phyloP scores from a whole-genome alignment of 495 filamentous ascomycete species.

The Xylaria castorea region DNA sequence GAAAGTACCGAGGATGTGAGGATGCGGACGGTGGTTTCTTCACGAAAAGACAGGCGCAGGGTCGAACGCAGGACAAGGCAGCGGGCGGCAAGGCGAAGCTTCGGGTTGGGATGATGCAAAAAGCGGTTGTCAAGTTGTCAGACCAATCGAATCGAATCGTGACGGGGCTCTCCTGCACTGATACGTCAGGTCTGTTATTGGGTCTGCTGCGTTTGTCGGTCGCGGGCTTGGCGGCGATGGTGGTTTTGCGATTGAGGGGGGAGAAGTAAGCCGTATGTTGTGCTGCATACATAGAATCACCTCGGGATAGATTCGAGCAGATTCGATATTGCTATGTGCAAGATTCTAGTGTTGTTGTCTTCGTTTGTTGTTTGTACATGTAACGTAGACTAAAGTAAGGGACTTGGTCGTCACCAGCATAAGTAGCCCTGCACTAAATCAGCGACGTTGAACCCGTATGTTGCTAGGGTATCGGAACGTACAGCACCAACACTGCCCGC shows the following conservation, averaged over 20 bases:
- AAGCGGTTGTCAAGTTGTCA: slow-evolving; percentile 3
- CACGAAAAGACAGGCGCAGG: slow-evolving; percentile 1
- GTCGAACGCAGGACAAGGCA: background rate
- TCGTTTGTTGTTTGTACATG: background rate
- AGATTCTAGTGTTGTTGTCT: background rate
- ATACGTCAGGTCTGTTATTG: slow-evolving; percentile 15
- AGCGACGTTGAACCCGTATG: background rate
- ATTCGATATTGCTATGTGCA: background rate
- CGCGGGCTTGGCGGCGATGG: slow-evolving; percentile 10
- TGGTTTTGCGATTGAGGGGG: background rate
- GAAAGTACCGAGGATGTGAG: background rate
- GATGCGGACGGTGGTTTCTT: background rate
- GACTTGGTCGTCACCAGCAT: background rate
- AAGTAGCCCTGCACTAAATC: background rate
- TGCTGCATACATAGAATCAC: background rate
- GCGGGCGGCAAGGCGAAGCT: slow-evolving; percentile 16
- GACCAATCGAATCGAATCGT: slow-evolving; percentile 25
- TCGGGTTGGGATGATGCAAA: slow-evolving; percentile 20
- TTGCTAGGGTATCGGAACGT: no score
- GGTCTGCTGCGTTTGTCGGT: slow-evolving; percentile 9
- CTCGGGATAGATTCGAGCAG: background rate
- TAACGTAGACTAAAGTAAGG: background rate
- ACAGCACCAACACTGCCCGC: background rate
- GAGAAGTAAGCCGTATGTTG: background rate
- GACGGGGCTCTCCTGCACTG: slow-evolving; percentile 12